Percentiles rank a stretch among this genome's conserved stretches.
These are phyloP conservation scores for Pythium phragmiticola DNA, from an alignment of 352 stramenopile species.

Conservation along the genomic window DNA sequence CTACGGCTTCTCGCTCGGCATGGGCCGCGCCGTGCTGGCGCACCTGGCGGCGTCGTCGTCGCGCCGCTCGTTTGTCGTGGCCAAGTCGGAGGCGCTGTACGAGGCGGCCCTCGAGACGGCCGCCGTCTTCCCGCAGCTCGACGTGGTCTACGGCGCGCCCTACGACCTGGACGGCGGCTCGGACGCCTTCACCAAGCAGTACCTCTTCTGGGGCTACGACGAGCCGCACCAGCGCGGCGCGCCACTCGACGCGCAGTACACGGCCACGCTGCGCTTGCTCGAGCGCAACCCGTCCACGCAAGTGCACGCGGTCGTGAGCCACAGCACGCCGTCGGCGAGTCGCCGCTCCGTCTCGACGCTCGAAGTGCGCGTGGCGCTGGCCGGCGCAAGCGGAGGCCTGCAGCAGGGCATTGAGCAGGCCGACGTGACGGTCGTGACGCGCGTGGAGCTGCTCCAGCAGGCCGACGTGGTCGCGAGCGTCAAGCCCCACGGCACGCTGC, in stretches of 20 bases:
- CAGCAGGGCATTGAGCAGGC: constrained; percentile 55
- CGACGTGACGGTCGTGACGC: constrained; percentile 61
- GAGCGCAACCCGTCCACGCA: constrained; percentile 67
- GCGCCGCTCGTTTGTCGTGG: constrained; percentile 75
- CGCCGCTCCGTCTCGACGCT: constrained; percentile 45
- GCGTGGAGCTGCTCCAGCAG: constrained; percentile 40
- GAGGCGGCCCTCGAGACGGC: constrained; percentile 46
- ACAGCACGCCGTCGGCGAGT: constrained; percentile 37
- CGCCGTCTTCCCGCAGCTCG: constrained; percentile 47
- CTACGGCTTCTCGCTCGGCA: constrained; percentile 62
- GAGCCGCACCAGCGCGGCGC: constrained; percentile 42
- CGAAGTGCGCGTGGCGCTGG: constrained; percentile 55
- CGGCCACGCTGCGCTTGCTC: constrained; percentile 46
- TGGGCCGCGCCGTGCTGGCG: constrained; percentile 64
- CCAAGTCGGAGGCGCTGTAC: constrained; percentile 72
- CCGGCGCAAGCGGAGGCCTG: constrained; percentile 27
- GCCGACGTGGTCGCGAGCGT: constrained; percentile 55
- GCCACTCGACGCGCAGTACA: constrained; percentile 35
- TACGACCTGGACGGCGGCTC: constrained; percentile 36
- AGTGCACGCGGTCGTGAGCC: constrained; percentile 55
- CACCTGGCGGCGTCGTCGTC: constrained; percentile 42
- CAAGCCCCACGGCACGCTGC: constrained; percentile 51
- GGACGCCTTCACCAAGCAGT: constrained; percentile 81
- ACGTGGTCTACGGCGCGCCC: constrained; percentile 52
- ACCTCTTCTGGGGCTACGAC: constrained; percentile 88